phyloP scores from a whole-genome alignment of 1,139 yeast genomes.

The Kurtzmaniella quercitrusa region DNA sequence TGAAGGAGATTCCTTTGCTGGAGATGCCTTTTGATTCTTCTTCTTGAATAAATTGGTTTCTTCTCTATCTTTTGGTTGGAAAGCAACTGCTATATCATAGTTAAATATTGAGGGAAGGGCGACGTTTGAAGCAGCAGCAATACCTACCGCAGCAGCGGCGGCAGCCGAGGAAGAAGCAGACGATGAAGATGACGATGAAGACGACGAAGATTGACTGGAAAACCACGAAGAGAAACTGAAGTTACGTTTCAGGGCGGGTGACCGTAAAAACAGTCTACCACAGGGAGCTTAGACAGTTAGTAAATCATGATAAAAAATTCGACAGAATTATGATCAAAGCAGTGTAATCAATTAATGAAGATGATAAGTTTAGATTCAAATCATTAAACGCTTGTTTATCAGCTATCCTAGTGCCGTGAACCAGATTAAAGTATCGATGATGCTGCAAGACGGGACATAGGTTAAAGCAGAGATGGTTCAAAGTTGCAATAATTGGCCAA shows the following conservation, averaged over 20 bases:
- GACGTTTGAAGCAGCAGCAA: slow-evolving; percentile 14
- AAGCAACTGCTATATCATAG: slow-evolving; percentile 64
- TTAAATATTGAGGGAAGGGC: slow-evolving; percentile 25
- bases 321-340: too few species aligned
- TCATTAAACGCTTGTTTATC: too few species aligned
- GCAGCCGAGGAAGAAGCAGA: slow-evolving; percentile 11
- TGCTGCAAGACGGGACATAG: not conserved
- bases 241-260: slow-evolving; percentile 4
- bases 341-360: too few species aligned
- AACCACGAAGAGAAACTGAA: slow-evolving; percentile 8
- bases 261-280: slow-evolving; percentile 2
- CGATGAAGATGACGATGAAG: slow-evolving; percentile 13
- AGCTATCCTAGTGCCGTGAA: too few species aligned
- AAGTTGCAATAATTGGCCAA: not conserved
- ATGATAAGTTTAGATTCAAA: too few species aligned
- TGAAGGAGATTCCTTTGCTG: slow-evolving; percentile 52
- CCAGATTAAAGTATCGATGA: not conserved
- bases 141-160: slow-evolving; percentile 14
- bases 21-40: slow-evolving; percentile 23
- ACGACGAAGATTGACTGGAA: not conserved
- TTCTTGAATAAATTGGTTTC: slow-evolving; percentile 40
- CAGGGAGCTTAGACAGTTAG: slow-evolving; percentile 3
- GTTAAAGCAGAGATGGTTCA: not conserved
- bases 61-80: slow-evolving; percentile 66
- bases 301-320: too few species aligned